Base-by-base conservation (phyloP, 768 basidiomycete species). In the Boletus insuetus region DNA sequence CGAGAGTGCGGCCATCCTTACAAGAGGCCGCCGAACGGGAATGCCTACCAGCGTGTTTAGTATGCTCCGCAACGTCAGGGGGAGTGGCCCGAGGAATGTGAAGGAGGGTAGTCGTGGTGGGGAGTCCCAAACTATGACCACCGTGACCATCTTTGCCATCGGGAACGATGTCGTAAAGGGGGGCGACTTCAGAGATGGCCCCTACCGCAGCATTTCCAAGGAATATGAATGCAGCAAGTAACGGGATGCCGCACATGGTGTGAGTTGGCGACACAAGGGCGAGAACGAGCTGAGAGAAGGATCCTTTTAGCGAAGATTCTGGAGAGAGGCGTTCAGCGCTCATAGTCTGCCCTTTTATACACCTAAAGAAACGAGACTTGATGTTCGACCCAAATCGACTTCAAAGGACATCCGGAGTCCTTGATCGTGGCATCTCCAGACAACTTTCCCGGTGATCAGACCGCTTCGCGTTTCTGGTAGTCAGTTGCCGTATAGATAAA, bases 221-320 rank as follows among this genome's bases (percentile, higher is more conserved):
- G 38, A 51, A 40, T 5, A 31, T 11, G 19, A 58, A 48, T 35
- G 42, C 32, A 22, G 49, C 20, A 35, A 61, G 32, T 11, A 46
- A 59, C 20, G 44, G 32, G 12, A 47, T n/a, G 7, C 51, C 4
- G 35, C 35, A 48, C 60, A 61, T 61, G 39, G 13, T 6, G 26
- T 11, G 19, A 10, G 16, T 35, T 4, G n/a, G 19, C 10, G 24
- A 43, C 41, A 29, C 13, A 7, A 31, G 39, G 4, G 10, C 41
- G 13, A 16, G n/a, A 16, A 29, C 22, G 31, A 20, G 19, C 9
- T 6, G 7, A 11, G 19, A 17, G 35, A 12, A 42, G 19, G 14
- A 20, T 13, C n/a, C 10, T 14, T 12, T 19, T 29, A 29, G 29
- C 3, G 35, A 44, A n/a, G 31, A n/a, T 19, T 39, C 29, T 29